These are phyloP conservation scores for Tilletia caries DNA, from an alignment of 1,284 basidiomycete species.

Conservation along the genomic window DNA sequence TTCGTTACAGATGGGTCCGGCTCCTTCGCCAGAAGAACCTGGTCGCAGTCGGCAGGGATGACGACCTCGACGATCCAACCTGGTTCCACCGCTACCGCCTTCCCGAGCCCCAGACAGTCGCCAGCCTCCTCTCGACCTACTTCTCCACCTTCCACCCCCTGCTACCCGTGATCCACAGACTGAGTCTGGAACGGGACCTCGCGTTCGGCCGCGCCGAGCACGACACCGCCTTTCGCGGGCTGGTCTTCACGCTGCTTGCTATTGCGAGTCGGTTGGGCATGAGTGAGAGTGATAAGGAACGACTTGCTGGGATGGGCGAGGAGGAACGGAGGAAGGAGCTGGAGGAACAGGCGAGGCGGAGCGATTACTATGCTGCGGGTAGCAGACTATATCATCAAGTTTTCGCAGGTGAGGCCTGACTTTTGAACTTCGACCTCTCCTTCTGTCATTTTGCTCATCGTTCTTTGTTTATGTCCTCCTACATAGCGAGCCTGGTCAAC, in stretches of 20 bases:
- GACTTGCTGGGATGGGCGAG: neutral
- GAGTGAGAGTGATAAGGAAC: neutral
- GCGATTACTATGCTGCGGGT: constrained; percentile 44
- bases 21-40: constrained; percentile 41
- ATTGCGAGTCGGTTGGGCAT: constrained; percentile 35
- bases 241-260: constrained; percentile 43
- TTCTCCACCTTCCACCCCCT: constrained; percentile 39
- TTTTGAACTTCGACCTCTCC: neutral
- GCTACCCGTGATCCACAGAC: constrained; percentile 43
- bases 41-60: constrained; percentile 42
- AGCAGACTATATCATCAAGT: constrained; percentile 45
- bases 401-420: constrained; percentile 21
- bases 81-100: constrained; percentile 42
- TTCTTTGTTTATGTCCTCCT: too few species aligned
- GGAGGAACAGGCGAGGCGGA: constrained; percentile 22
- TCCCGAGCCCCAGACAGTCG: constrained; percentile 32
- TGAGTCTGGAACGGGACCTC: constrained; percentile 34
- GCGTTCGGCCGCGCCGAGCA: constrained; percentile 31
- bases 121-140: constrained; percentile 31
- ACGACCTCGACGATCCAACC: constrained; percentile 27
- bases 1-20: constrained; percentile 30
- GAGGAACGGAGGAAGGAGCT: neutral
- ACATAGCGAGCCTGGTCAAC: constrained; percentile 37
- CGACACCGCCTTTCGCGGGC: constrained; percentile 42
- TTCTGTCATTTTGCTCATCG: neutral